Evolutionary conservation across 2,329 filamentous ascomycete species (phyloP), one percentile per base, ranked within the genome.

Genomic region (Claviceps monticola): DNA sequence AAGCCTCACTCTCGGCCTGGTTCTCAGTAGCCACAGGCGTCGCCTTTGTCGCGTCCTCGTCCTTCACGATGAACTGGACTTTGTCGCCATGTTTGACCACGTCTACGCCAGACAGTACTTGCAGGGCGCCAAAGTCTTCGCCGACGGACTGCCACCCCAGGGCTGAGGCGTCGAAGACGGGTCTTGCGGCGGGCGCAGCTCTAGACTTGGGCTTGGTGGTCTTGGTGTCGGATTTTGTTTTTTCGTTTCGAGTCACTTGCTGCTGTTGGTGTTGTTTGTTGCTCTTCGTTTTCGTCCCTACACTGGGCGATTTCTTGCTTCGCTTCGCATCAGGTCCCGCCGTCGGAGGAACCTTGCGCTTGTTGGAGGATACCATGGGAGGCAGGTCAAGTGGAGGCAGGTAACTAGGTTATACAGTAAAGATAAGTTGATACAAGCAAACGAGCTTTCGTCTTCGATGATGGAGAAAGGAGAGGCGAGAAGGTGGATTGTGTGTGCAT

Each of bases 31-130:
- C 53, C 46, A 52, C 49, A 21, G 49, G 8, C 44, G 51, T 51
- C 52, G 57, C 54, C 49, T 53, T 53, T 36, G 55, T 36, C 48
- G 54, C 50, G 23, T 61, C 49, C 39, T 60, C 48, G 44, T 60
- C 57, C 23, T 57, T 58, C 39, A 71, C 63, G 59, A 83, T 69
- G 66, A 84, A 83, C 60, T 76, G 72, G 29, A 83, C 67, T 5
- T 70, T 74, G 50, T 74, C 69, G 7, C 80, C 81, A 34, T 83
- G 74, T 55, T 76, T 79, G 43, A 95, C 72, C n/a, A 98, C 75
- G 34, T 95, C 86, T 1, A 98, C 87, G 49, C 87, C 88, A 16
- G 95, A 87, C 46, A 97, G 84, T 61, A 97, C 90, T 61, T 98
- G 89, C 1, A 98, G 71, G 0, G 87, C 89, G 60, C 84, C 94